Evolutionary conservation across 352 stramenopile species (phyloP).

Genomic region (Globisporangium yorkense): DNA sequence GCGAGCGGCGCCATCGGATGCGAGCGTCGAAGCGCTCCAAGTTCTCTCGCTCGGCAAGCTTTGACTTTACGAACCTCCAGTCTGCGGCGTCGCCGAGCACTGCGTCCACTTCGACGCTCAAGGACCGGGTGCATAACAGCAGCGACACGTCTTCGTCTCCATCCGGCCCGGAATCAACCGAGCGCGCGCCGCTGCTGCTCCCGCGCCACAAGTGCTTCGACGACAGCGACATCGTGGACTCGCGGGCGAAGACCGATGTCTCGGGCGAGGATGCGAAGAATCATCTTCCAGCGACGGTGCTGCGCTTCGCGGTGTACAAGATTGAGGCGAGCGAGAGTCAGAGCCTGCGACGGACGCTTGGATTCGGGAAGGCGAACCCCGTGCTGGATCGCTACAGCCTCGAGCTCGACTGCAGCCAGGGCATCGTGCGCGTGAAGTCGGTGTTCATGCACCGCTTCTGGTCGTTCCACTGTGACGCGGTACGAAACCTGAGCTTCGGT

Average conservation of each 20-base stretch:
- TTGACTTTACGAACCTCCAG: slow-evolving; percentile 59
- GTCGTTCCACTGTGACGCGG: slow-evolving; percentile 69
- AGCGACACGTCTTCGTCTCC: slow-evolving; percentile 6
- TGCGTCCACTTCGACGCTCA: slow-evolving; percentile 7
- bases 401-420: slow-evolving; percentile 65
- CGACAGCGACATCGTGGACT: slow-evolving; percentile 78
- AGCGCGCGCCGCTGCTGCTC: neutral
- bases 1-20: slow-evolving; percentile 1
- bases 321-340: slow-evolving; percentile 52
- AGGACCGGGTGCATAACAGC: neutral
- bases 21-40: slow-evolving; percentile 37
- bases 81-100: slow-evolving; percentile 10
- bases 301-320: slow-evolving; percentile 73
- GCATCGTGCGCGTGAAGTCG: slow-evolving; percentile 69
- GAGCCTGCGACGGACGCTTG: slow-evolving; percentile 50
- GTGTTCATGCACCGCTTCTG: slow-evolving; percentile 82
- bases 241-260: slow-evolving; percentile 21
- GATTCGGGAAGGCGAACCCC: slow-evolving; percentile 64
- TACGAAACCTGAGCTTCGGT: slow-evolving; percentile 40
- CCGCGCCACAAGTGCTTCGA: slow-evolving; percentile 60
- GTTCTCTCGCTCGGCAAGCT: slow-evolving; percentile 65
- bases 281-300: slow-evolving; percentile 52
- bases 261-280: slow-evolving; percentile 26
- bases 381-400: slow-evolving; percentile 75
- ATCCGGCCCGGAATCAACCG: neutral